A percentile compares a stretch with the other conserved stretches of the same genome.
These are phyloP conservation scores for Oenanthe sinensis DNA, from an alignment of 129 eudicot species.

Conservation along the genomic window DNA sequence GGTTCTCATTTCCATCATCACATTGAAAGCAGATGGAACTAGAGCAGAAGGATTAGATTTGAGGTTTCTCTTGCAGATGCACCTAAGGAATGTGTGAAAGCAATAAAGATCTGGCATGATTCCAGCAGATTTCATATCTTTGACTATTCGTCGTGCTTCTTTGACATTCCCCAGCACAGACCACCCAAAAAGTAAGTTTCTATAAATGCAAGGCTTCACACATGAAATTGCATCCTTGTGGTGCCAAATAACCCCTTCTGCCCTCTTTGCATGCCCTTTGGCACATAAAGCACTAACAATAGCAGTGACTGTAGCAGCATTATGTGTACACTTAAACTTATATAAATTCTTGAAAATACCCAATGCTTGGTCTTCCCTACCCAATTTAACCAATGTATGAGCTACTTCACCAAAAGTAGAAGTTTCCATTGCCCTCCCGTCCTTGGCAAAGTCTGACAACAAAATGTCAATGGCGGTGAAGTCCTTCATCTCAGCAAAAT, in stretches of 20 bases:
- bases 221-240: slow-evolving; percentile 44
- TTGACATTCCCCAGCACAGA: slow-evolving; percentile 38
- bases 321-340: slow-evolving; percentile 37
- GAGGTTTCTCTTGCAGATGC: slow-evolving; percentile 43
- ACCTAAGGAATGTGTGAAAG: slow-evolving; percentile 44
- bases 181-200: slow-evolving; percentile 54
- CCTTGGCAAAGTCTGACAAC: slow-evolving; percentile 38
- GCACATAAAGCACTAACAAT: slow-evolving; percentile 49
- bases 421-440: slow-evolving; percentile 39
- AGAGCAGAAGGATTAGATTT: slow-evolving; percentile 58
- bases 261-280: slow-evolving; percentile 56
- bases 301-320: slow-evolving; percentile 32
- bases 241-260: slow-evolving; percentile 42
- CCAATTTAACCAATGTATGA: slow-evolving; percentile 38
- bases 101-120: slow-evolving; percentile 44
- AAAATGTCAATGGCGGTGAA: slow-evolving; percentile 37
- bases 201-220: slow-evolving; percentile 40
- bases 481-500: slow-evolving; percentile 48
- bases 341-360: slow-evolving; percentile 55
- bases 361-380: slow-evolving; percentile 55
- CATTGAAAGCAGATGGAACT: slow-evolving; percentile 54
- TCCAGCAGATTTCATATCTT: slow-evolving; percentile 51
- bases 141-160: slow-evolving; percentile 45
- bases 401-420: slow-evolving; percentile 37
- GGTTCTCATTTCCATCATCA: slow-evolving; percentile 54